Conservation (phyloP, 225 moss, liverwort and hornwort species). For the Physcomitrellopsis africana region DNA sequence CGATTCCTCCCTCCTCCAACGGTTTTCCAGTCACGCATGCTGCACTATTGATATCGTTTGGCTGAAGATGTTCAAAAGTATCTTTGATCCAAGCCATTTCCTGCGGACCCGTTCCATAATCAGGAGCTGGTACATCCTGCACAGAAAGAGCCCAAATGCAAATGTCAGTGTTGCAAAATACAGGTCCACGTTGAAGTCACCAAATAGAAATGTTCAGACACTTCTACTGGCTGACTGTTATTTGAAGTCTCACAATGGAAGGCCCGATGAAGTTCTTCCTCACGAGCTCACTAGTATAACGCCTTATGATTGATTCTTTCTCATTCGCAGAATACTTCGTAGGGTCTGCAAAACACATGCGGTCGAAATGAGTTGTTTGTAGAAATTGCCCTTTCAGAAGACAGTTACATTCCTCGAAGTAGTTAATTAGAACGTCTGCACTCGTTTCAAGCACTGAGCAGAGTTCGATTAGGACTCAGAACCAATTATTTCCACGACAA, state of each 20-base stretch:
- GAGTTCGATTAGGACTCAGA: too few relatives aligned
- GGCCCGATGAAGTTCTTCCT: slow-evolving; percentile 77
- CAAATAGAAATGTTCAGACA: neutral
- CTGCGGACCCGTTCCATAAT: slow-evolving; percentile 75
- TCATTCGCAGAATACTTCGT: slow-evolving; percentile 62
- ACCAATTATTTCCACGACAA: too few relatives aligned
- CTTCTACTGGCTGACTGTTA: neutral
- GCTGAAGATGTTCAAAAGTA: slow-evolving; percentile 64
- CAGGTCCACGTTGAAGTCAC: neutral
- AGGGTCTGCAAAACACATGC: slow-evolving; percentile 46
- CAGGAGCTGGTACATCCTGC: slow-evolving; percentile 77
- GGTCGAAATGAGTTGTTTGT: neutral
- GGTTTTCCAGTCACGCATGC: slow-evolving; percentile 75
- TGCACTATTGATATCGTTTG: slow-evolving; percentile 66
- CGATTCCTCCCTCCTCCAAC: slow-evolving; percentile 69
- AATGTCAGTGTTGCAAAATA: neutral
- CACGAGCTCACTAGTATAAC: slow-evolving; percentile 75
- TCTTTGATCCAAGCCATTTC: slow-evolving; percentile 88
- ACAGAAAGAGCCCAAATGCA: neutral
- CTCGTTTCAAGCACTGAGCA: too few relatives aligned
- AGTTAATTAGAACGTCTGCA: too few relatives aligned
- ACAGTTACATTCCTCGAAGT: neutral
- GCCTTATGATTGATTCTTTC: slow-evolving; percentile 70
- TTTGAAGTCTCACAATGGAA: slow-evolving; percentile 45
- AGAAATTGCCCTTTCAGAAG: slow-evolving; percentile 3